Conservation (phyloP, 2,329 filamentous ascomycete species). For the Rutstroemia sp. region DNA sequence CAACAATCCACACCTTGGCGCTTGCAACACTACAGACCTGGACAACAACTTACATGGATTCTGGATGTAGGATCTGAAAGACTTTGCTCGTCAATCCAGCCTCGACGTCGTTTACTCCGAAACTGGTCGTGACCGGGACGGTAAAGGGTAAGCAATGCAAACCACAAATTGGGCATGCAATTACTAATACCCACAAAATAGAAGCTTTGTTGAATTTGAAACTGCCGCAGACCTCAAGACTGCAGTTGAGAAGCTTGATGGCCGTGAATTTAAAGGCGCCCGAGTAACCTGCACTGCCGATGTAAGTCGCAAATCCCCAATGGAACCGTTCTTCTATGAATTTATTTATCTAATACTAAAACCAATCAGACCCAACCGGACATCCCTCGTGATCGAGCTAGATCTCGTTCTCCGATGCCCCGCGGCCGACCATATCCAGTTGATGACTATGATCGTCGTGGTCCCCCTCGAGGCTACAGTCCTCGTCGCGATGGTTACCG, state of each 20-base stretch:
- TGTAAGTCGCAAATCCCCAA: conserved; percentile 46
- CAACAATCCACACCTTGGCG: conserved; percentile 25
- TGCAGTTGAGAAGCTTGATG: conserved; percentile 91
- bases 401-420: conserved; percentile 69
- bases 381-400: conserved; percentile 56
- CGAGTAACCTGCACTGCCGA: conserved; percentile 81
- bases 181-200: conserved; percentile 14
- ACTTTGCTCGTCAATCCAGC: conserved; percentile 94
- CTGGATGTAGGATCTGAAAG: conserved; percentile 95
- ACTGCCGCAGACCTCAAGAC: conserved; percentile 81
- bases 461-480: conserved; percentile 74
- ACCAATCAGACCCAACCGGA: conserved; percentile 66
- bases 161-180: background rate
- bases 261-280: conserved; percentile 85
- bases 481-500: conserved; percentile 80
- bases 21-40: conserved; percentile 26
- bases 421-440: conserved; percentile 60
- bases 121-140: conserved; percentile 84
- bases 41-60: conserved; percentile 69
- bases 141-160: conserved; percentile 66
- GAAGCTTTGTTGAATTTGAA: conserved; percentile 95
- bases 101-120: conserved; percentile 98
- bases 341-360: conserved; percentile 24
- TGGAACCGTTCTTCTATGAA: conserved; percentile 13
- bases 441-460: conserved; percentile 80